Conservation (phyloP, 148 eudicot species). For the Camellia sinensis region DNA sequence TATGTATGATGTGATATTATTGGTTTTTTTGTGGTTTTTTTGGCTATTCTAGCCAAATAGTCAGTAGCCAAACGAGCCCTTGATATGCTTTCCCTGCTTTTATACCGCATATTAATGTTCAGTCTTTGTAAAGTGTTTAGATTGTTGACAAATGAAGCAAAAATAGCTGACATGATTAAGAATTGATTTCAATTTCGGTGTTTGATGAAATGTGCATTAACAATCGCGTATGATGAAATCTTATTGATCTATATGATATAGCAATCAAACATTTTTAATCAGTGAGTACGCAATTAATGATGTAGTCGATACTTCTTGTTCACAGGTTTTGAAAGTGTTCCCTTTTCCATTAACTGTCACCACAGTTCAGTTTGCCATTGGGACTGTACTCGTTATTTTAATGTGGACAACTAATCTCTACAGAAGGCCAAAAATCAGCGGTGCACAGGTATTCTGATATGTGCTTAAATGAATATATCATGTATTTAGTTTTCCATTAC, state of each 20-base stretch:
- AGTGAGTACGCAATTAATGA: not conserved
- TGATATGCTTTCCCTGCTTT: not conserved
- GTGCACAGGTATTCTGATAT: conserved; percentile 53
- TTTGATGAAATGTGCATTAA: not conserved
- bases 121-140: not conserved
- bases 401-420: conserved; percentile 84
- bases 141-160: not conserved
- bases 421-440: conserved; percentile 75
- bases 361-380: conserved; percentile 75
- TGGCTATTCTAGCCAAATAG: not conserved
- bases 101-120: not conserved
- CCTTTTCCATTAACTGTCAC: conserved; percentile 75
- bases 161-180: not conserved
- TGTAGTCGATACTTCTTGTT: conserved; percentile 11
- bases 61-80: not conserved
- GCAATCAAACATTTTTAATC: not conserved
- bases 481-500: not conserved
- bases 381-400: conserved; percentile 57
- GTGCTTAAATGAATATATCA: not conserved
- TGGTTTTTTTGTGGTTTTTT: not conserved
- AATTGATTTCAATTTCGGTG: not conserved
- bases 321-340: conserved; percentile 80
- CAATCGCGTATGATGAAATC: not conserved
- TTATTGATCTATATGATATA: not conserved
- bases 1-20: no score